Evolutionary conservation across 176 grass and related monocot genomes (phyloP).

Genomic region (Panicum miliaceum): DNA sequence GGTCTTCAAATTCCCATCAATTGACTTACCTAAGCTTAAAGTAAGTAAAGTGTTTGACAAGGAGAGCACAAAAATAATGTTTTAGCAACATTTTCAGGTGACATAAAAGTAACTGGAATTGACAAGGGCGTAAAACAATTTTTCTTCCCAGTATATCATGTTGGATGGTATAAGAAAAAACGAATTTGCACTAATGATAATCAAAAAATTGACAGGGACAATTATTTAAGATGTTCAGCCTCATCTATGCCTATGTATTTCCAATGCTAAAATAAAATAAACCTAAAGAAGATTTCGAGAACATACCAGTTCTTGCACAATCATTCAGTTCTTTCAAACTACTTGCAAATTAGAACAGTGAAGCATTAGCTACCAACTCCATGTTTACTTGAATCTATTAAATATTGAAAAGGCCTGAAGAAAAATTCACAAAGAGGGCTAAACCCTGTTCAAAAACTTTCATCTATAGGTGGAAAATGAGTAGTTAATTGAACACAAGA

Average conservation of each 20-base stretch:
- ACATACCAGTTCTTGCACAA: background rate
- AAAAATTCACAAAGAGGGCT: background rate
- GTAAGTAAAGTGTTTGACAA: background rate
- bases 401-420: background rate
- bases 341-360: constrained; percentile 1
- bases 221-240: background rate
- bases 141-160: constrained; percentile 6
- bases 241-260: background rate
- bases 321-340: background rate
- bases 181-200: no score
- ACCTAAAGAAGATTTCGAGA: background rate
- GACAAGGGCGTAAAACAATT: background rate
- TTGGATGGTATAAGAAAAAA: background rate
- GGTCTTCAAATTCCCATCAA: background rate
- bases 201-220: background rate
- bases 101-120: background rate
- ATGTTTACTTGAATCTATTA: background rate
- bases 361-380: background rate
- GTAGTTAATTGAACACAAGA: background rate
- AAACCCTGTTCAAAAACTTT: background rate
- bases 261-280: background rate
- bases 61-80: background rate
- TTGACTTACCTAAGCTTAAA: background rate
- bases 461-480: background rate
- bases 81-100: background rate